Evolutionary conservation across 1,139 yeast genomes (phyloP).

Genomic region (Hemisphaericaspora subhashii): DNA sequence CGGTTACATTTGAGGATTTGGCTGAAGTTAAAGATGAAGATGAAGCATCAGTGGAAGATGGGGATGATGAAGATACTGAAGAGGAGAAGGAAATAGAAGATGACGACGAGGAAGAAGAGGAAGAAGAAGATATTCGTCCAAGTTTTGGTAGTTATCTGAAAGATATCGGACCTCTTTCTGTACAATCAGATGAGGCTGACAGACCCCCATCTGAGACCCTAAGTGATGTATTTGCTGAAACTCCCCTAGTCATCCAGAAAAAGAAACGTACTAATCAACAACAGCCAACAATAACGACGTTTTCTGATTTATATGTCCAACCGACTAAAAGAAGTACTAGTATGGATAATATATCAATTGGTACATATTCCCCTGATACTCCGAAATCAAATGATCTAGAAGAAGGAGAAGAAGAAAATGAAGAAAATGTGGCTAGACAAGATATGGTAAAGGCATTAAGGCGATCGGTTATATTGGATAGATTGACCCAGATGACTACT

Average conservation of each 20-base stretch:
- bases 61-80: slow-evolving; percentile 1
- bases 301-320: slow-evolving; percentile 9
- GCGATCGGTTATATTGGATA: slow-evolving; percentile 40
- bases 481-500: slow-evolving; percentile 41
- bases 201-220: slow-evolving; percentile 38
- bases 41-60: slow-evolving; percentile 10
- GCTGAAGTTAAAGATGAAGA: slow-evolving; percentile 27
- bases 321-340: slow-evolving; percentile 6
- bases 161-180: slow-evolving; percentile 5
- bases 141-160: slow-evolving; percentile 10
- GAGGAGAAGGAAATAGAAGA: not conserved
- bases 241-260: slow-evolving; percentile 42
- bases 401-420: slow-evolving; percentile 3
- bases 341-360: slow-evolving; percentile 28
- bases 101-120: not conserved
- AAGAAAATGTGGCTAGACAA: not conserved
- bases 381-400: slow-evolving; percentile 16
- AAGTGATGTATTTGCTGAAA: slow-evolving; percentile 44
- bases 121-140: slow-evolving; percentile 11
- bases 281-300: not conserved
- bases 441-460: slow-evolving; percentile 21
- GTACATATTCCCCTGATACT: slow-evolving; percentile 39
- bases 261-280: slow-evolving; percentile 6
- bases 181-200: slow-evolving; percentile 19
- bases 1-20: slow-evolving; percentile 44